These are phyloP conservation scores for Yarrowia galli DNA, from an alignment of 1,139 yeast species.

Conservation along the genomic window DNA sequence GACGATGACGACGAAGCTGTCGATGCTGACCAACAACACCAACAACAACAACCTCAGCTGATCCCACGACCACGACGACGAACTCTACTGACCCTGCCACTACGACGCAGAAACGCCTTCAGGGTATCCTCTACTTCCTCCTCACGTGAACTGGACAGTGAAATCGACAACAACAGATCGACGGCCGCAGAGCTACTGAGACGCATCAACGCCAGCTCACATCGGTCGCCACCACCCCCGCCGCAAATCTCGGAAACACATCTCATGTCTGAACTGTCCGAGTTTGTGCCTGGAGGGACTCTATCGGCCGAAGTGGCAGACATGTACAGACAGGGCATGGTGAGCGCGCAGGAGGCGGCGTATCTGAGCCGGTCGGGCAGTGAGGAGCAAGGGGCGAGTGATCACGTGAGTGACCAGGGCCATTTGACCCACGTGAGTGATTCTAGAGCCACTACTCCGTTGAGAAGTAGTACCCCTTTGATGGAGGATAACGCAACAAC, in stretches of 20 bases:
- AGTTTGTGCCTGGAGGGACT: conserved; percentile 10
- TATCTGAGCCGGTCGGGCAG: conserved; percentile 15
- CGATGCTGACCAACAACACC: neutral
- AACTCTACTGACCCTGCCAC: conserved; percentile 10
- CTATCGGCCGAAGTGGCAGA: conserved; percentile 11
- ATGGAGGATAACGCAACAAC: no score
- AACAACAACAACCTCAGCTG: neutral
- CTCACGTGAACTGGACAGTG: conserved; percentile 3
- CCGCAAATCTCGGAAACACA: conserved; percentile 4
- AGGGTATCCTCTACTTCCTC: neutral
- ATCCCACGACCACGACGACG: conserved; percentile 4
- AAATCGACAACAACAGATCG: conserved; percentile 19
- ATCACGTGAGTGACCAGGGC: neutral
- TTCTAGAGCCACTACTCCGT: conserved; percentile 1
- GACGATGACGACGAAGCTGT: neutral
- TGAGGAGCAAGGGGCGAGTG: conserved; percentile 12
- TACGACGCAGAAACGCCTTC: conserved; percentile 19
- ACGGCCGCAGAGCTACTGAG: neutral
- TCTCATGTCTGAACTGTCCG: conserved; percentile 23
- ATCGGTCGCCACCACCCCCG: conserved; percentile 18
- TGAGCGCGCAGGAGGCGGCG: conserved; percentile 24
- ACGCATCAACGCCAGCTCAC: neutral
- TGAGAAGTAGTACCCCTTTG: neutral
- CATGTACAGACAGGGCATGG: conserved; percentile 25
- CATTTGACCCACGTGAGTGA: conserved; percentile 1